phyloP scores from a whole-genome alignment of 2,329 filamentous ascomycete species.

The Fusarium nisikadoi region DNA sequence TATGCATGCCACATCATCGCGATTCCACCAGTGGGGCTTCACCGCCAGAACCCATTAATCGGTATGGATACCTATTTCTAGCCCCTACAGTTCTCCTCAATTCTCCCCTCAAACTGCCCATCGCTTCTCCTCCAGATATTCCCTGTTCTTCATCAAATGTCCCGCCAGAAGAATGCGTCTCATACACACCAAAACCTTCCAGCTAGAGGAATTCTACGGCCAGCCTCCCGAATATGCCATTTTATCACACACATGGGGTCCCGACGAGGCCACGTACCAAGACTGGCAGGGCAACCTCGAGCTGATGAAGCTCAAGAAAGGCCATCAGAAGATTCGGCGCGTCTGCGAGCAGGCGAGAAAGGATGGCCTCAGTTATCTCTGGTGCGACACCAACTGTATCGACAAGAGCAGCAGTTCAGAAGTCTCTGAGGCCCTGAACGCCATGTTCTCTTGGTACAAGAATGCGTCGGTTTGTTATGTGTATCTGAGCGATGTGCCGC shows the following conservation, averaged over 20 bases:
- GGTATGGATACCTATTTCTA: conserved; percentile 11
- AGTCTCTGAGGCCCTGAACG: conserved; percentile 17
- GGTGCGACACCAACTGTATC: conserved; percentile 33
- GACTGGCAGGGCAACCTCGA: conserved; percentile 31
- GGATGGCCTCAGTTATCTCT: conserved; percentile 21
- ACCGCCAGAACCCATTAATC: conserved; percentile 19
- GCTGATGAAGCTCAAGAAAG: conserved; percentile 25
- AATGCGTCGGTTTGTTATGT: conserved; percentile 21
- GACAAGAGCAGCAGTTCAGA: conserved; percentile 29
- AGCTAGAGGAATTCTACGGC: conserved; percentile 37
- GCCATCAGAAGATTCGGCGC: conserved; percentile 19
- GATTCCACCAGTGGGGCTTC: conserved; percentile 30
- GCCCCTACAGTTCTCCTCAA: neutral
- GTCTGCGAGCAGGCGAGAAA: conserved; percentile 26
- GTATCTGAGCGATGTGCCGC: neutral
- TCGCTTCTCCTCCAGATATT: neutral
- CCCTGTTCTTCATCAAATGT: neutral
- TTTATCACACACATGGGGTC: conserved; percentile 47
- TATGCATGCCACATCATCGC: conserved; percentile 30
- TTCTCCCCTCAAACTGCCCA: neutral
- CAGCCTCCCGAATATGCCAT: conserved; percentile 47
- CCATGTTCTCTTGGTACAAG: conserved; percentile 28
- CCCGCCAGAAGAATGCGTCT: conserved; percentile 40
- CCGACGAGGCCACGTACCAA: conserved; percentile 44
- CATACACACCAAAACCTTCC: conserved; percentile 36